These are phyloP conservation scores for Hemerocallis citrina DNA, from an alignment of 106 monocot species.

Conservation along the genomic window DNA sequence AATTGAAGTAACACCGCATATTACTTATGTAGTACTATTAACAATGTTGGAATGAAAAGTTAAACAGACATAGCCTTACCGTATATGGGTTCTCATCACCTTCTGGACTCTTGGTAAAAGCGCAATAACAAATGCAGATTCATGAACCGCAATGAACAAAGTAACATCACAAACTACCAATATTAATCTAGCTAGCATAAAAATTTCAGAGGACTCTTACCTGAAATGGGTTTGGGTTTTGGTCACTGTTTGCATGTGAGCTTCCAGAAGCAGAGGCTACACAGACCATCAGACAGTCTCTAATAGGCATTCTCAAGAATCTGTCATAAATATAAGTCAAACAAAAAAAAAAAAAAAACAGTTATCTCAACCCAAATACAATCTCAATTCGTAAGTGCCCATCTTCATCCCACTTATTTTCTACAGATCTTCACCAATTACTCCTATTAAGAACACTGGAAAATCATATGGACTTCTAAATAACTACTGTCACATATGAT, in stretches of 20 bases:
- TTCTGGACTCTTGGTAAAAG: too few relatives aligned
- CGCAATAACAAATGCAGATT: too few relatives aligned
- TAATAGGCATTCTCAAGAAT: constrained; percentile 20
- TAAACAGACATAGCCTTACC: constrained; percentile 22
- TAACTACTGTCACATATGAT: neutral
- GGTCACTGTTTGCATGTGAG: constrained; percentile 34
- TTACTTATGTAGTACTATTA: too few relatives aligned
- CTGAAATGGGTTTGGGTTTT: too few relatives aligned
- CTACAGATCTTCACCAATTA: neutral
- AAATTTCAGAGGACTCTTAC: too few relatives aligned
- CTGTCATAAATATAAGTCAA: constrained; percentile 13
- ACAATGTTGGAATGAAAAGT: neutral
- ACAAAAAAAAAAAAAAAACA: neutral
- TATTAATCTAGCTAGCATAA: too few relatives aligned
- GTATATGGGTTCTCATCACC: constrained; percentile 88
- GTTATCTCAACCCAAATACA: neutral
- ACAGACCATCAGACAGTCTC: constrained; percentile 16
- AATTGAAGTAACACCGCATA: too few relatives aligned
- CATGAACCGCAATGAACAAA: too few relatives aligned
- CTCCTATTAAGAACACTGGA: neutral
- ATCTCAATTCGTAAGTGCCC: neutral
- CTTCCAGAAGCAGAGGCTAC: constrained; percentile 56
- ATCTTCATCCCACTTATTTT: neutral
- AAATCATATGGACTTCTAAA: too few relatives aligned
- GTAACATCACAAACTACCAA: too few relatives aligned